Conservation (phyloP, 2,329 filamentous ascomycete genomes). For the Penicillium corylophilum region DNA sequence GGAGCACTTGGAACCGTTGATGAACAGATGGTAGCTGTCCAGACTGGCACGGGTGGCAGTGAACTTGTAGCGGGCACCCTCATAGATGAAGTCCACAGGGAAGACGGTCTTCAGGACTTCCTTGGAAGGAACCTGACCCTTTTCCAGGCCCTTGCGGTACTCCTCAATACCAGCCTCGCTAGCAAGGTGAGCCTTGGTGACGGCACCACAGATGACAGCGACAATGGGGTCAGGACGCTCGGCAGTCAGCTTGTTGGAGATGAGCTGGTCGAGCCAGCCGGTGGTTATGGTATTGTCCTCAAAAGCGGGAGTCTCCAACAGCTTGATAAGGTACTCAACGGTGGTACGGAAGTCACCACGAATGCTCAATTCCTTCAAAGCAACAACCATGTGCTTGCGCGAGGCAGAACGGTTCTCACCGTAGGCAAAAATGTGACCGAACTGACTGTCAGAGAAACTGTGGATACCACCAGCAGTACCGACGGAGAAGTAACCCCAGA, state of each 20-base stretch:
- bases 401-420: conserved; percentile 96
- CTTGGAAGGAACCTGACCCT: conserved; percentile 95
- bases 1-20: conserved; percentile 95
- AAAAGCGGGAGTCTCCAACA: conserved; percentile 96
- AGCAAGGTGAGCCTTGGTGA: conserved; percentile 92
- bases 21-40: conserved; percentile 96
- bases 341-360: conserved; percentile 98
- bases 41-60: conserved; percentile 88
- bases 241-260: conserved; percentile 94
- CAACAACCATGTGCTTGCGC: conserved; percentile 98
- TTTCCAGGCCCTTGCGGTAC: conserved; percentile 85
- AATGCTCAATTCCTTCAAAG: conserved; percentile 97
- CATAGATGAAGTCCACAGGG: conserved; percentile 97
- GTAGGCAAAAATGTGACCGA: conserved; percentile 98
- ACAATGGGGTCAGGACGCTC: conserved; percentile 92
- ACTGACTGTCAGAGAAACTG: conserved; percentile 98
- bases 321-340: conserved; percentile 97
- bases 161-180: conserved; percentile 85
- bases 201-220: conserved; percentile 91
- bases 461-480: conserved; percentile 95
- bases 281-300: conserved; percentile 99
- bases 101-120: conserved; percentile 98
- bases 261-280: conserved; percentile 97
- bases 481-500: conserved; percentile 99
- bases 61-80: conserved; percentile 95